Conservation (phyloP, 768 basidiomycete species). For the Lactifluus piperatus region DNA sequence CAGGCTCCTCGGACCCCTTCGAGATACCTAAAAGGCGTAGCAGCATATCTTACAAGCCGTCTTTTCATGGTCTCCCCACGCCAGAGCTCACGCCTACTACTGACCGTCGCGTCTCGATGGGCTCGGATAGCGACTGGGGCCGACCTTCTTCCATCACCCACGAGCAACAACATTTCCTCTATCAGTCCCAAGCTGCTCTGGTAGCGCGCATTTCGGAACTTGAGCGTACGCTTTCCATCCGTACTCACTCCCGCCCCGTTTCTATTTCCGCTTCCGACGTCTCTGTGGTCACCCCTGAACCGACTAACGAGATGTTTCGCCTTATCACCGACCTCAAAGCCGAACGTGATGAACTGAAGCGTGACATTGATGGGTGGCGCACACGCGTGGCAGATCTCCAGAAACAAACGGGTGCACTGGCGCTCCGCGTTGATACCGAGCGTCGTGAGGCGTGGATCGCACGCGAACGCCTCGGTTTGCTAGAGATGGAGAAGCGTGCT, state of each 20-base stretch:
- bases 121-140: slow-evolving; percentile 26
- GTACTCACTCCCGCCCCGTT: slow-evolving; percentile 29
- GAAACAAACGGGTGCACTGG: slow-evolving; percentile 53
- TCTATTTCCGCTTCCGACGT: slow-evolving; percentile 47
- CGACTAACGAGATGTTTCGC: slow-evolving; percentile 70
- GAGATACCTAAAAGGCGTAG: slow-evolving; percentile 41
- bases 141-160: slow-evolving; percentile 27
- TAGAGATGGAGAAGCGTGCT: slow-evolving; percentile 59
- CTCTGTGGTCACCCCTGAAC: slow-evolving; percentile 33
- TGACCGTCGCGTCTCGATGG: slow-evolving; percentile 35
- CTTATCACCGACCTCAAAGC: slow-evolving; percentile 72
- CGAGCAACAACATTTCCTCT: slow-evolving; percentile 82
- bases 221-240: slow-evolving; percentile 55
- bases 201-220: slow-evolving; percentile 75
- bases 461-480: slow-evolving; percentile 55
- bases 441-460: slow-evolving; percentile 78
- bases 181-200: slow-evolving; percentile 76
- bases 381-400: slow-evolving; percentile 69
- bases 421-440: slow-evolving; percentile 66
- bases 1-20: slow-evolving; percentile 27
- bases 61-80: slow-evolving; percentile 49
- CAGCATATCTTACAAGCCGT: slow-evolving; percentile 66
- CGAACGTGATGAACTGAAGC: slow-evolving; percentile 82
- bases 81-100: slow-evolving; percentile 67
- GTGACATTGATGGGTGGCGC: slow-evolving; percentile 85